These are phyloP conservation scores for Edaphochlamys debaryana DNA, from an alignment of 139 green algal species.

Conservation along the genomic window DNA sequence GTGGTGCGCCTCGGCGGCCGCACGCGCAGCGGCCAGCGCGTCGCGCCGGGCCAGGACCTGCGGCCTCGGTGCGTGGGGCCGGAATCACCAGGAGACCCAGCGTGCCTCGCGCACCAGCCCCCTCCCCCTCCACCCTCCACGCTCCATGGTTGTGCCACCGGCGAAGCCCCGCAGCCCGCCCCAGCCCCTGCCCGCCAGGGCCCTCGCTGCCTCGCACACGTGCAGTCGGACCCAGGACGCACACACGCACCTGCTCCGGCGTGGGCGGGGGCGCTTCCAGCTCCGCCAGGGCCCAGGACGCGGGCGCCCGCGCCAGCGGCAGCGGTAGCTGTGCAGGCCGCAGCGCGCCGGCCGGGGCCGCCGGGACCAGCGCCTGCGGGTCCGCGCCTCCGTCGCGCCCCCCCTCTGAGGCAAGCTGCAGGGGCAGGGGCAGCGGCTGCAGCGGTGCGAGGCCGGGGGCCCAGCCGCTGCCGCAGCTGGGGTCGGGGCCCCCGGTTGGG, in stretches of 20 bases:
- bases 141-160: not conserved
- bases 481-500: too few species aligned
- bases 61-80: not conserved
- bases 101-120: not conserved
- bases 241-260: not conserved
- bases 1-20: constrained; percentile 60
- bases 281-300: constrained; percentile 6
- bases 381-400: too few species aligned
- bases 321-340: not conserved
- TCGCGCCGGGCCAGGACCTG: not conserved
- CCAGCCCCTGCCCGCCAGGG: not conserved
- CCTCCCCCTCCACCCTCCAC: not conserved
- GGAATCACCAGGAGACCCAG: not conserved
- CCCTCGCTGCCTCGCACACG: too few species aligned
- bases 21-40: constrained; percentile 23
- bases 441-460: too few species aligned
- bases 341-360: not conserved
- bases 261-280: not conserved
- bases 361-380: too few species aligned
- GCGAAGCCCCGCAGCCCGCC: not conserved
- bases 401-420: too few species aligned
- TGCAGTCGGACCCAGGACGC: not conserved
- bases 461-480: too few species aligned
- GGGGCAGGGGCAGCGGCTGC: too few species aligned
- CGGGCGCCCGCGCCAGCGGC: too few species aligned